Evolutionary conservation across 1,139 yeast genomes (phyloP), one percentile per base, ranked within the genome.

Genomic region (Geotrichum candidum): DNA sequence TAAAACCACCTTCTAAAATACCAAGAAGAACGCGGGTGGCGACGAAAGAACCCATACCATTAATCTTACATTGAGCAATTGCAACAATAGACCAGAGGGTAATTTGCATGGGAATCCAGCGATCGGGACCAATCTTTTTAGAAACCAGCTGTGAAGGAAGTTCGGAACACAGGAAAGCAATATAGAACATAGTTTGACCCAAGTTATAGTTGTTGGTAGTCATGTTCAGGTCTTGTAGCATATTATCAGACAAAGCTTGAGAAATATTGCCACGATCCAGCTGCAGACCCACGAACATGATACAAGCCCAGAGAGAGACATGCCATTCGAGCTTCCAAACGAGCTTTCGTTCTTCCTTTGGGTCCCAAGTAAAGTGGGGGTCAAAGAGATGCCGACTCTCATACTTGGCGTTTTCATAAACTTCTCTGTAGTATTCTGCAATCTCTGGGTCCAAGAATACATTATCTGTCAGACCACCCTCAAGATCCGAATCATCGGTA

Each of bases 61-160:
- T 71, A 54, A 83, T 67, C 18, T 76, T 75, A 38, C 77, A 76
- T 67, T 83, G 86, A 11, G 73, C 67, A 54, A 79, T 73, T 1
- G 84, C 79, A 0, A 83, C 81, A 48, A 81, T 61, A 57, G 83
- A 80, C 86, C 86, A 84, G 1, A 75, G 65, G 2, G 74, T 69
- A 73, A 83, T 78, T 67, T 82, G 85, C 29, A 76, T 68, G 0
- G 86, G 87, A 54, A 84, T 76, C 79, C 84, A 82, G 54, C 78
- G 70, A 67, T 83, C 85, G 3, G 85, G 83, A 1, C 87, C 87
- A 53, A 83, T 61, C 55, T 74, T 74, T 65, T 82, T 82, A 52
- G 84, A 80, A 57, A 83, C 69, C 64, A 83, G 72, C 68, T 82
- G 85, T 0, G 85, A 81, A 0, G 86, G 86, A 5, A 83, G 71